A percentile compares a stretch with the other conserved stretches of the same genome.
These are phyloP conservation scores for Myxozyma mucilagina DNA, from an alignment of 805 yeast species.

Conservation along the genomic window DNA sequence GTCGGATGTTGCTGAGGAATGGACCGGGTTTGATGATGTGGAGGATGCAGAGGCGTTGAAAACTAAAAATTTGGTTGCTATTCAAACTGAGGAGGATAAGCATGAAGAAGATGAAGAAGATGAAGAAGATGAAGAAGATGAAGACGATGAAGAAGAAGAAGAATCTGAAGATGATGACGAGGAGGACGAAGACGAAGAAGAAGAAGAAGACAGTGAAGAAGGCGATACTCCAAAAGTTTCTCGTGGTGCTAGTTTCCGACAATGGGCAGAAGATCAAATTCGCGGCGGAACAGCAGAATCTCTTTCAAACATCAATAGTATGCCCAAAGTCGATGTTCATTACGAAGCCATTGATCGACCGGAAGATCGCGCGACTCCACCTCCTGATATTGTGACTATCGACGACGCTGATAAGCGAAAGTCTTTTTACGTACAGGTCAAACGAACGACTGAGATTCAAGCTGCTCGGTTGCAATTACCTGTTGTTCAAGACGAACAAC, in stretches of 20 bases:
- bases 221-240: conserved; percentile 45
- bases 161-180: conserved; percentile 26
- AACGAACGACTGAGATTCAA: conserved; percentile 53
- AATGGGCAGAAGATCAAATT: conserved; percentile 82
- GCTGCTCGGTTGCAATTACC: conserved; percentile 71
- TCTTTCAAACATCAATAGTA: conserved; percentile 49
- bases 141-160: conserved; percentile 43
- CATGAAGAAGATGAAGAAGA: conserved; percentile 28
- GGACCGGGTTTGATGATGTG: conserved; percentile 34
- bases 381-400: conserved; percentile 61
- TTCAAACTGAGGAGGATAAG: conserved; percentile 6
- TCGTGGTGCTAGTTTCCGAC: conserved; percentile 68
- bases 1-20: conserved; percentile 40
- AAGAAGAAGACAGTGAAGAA: conserved; percentile 28
- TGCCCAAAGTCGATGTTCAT: conserved; percentile 51
- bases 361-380: conserved; percentile 73
- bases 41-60: conserved; percentile 24
- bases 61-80: conserved; percentile 5
- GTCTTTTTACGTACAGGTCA: conserved; percentile 57
- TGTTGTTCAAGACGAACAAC: conserved; percentile 85
- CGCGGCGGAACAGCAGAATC: conserved; percentile 61
- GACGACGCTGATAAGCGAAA: conserved; percentile 56
- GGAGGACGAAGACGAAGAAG: conserved; percentile 25
- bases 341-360: conserved; percentile 59
- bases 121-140: conserved; percentile 39